Evolutionary conservation across 164 flowering plant species (phyloP).

Genomic region (Nelumbo lutea): DNA sequence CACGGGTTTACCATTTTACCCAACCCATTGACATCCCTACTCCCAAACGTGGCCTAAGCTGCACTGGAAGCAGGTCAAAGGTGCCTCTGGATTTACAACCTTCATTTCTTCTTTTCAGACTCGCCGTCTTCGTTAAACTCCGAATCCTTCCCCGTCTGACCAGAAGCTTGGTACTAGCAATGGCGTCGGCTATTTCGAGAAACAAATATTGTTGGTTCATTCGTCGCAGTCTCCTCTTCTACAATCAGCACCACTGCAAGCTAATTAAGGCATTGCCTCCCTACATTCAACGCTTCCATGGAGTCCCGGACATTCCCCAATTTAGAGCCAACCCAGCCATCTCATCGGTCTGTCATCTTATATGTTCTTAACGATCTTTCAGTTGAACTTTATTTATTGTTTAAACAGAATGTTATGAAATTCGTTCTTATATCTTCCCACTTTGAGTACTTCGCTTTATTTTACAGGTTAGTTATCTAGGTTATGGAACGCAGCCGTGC

Average conservation of each 20-base stretch:
- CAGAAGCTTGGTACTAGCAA: background rate
- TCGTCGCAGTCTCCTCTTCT: slow-evolving; percentile 8
- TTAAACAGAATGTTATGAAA: no score
- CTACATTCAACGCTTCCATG: background rate
- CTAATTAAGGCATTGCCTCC: slow-evolving; percentile 1
- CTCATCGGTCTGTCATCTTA: background rate
- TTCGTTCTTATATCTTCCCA: background rate
- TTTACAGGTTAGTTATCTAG: slow-evolving; percentile 8
- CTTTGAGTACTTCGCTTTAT: background rate
- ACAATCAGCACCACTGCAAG: slow-evolving; percentile 4
- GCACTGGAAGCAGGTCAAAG: no score
- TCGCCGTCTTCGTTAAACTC: no score
- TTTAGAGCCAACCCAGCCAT: background rate
- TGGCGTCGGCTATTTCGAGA: slow-evolving; percentile 15
- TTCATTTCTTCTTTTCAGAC: no score
- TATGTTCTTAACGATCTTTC: background rate
- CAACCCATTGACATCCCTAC: no score
- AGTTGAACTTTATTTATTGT: no score
- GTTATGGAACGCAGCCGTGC: background rate
- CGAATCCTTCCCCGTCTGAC: no score
- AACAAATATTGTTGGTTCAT: slow-evolving; percentile 6
- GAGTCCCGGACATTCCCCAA: background rate
- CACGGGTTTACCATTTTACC: no score
- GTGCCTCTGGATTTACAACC: no score
- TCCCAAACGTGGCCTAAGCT: no score